Conservation (phyloP, 805 yeast genomes). For the Candida tallmaniae region DNA sequence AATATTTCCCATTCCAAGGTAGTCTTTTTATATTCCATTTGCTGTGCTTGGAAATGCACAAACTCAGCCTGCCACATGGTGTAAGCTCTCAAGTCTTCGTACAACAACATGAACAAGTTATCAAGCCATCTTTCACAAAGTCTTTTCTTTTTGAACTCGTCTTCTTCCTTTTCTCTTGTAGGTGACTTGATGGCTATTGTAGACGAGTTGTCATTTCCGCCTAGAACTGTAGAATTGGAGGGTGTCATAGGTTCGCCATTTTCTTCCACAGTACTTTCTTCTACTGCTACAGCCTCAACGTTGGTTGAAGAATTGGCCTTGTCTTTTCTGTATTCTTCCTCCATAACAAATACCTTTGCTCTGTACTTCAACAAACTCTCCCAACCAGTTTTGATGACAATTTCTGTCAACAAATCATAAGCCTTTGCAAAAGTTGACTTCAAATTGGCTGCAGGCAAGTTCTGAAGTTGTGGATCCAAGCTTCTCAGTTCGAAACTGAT, state of each 20-base stretch:
- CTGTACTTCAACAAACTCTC: slow-evolving; percentile 40
- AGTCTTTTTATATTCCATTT: slow-evolving; percentile 68
- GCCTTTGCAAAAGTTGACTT: slow-evolving; percentile 45
- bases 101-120: slow-evolving; percentile 61
- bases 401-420: slow-evolving; percentile 41
- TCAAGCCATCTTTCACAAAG: slow-evolving; percentile 74
- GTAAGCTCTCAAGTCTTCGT: slow-evolving; percentile 73
- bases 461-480: slow-evolving; percentile 57
- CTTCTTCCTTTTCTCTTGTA: slow-evolving; percentile 19
- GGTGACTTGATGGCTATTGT: slow-evolving; percentile 38
- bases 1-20: slow-evolving; percentile 90
- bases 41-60: slow-evolving; percentile 85
- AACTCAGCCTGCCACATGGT: slow-evolving; percentile 93
- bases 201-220: slow-evolving; percentile 27
- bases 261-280: slow-evolving; percentile 3
- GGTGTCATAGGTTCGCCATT: not conserved
- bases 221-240: slow-evolving; percentile 13
- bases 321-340: slow-evolving; percentile 43
- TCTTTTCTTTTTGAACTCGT: slow-evolving; percentile 58
- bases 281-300: slow-evolving; percentile 11
- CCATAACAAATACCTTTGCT: slow-evolving; percentile 46
- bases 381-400: slow-evolving; percentile 44
- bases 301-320: slow-evolving; percentile 12
- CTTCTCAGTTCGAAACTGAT: slow-evolving; percentile 61
- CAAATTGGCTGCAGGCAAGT: slow-evolving; percentile 66